Evolutionary conservation across 208 protist species (phyloP).

Genomic region (Entamoeba moshkovskii): DNA sequence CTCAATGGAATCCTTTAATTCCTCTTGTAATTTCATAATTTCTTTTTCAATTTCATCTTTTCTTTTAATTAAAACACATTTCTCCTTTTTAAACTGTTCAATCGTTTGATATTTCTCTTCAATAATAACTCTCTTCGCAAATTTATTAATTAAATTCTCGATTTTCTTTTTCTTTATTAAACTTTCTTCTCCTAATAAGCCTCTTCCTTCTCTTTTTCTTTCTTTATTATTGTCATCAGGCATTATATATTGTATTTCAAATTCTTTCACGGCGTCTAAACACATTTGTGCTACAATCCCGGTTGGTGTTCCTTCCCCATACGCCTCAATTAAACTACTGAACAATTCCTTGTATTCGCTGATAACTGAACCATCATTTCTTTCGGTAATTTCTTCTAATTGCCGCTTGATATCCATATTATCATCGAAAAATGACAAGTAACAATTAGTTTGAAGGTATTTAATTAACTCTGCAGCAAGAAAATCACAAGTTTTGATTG

Average conservation of each 20-base stretch:
- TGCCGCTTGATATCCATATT: not conserved
- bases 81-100: not conserved
- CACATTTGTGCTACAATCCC: not conserved
- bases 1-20: not conserved
- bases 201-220: not conserved
- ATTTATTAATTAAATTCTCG: not conserved
- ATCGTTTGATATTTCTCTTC: not conserved
- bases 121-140: not conserved
- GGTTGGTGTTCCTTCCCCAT: not conserved
- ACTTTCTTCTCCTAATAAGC: not conserved
- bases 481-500: not conserved
- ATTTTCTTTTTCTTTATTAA: not conserved
- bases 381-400: not conserved
- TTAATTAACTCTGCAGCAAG: not conserved
- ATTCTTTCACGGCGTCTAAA: not conserved
- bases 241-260: not conserved
- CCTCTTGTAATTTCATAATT: not conserved
- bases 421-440: not conserved
- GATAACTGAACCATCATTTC: not conserved
- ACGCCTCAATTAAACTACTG: not conserved
- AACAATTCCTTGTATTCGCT: not conserved
- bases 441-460: not conserved
- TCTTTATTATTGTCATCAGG: not conserved
- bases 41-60: not conserved
- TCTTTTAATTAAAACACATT: not conserved